A percentile compares a stretch with the other conserved stretches of the same genome.
phyloP scores from a whole-genome alignment of 1,284 basidiomycete species.

The Ustilago esculenta region DNA sequence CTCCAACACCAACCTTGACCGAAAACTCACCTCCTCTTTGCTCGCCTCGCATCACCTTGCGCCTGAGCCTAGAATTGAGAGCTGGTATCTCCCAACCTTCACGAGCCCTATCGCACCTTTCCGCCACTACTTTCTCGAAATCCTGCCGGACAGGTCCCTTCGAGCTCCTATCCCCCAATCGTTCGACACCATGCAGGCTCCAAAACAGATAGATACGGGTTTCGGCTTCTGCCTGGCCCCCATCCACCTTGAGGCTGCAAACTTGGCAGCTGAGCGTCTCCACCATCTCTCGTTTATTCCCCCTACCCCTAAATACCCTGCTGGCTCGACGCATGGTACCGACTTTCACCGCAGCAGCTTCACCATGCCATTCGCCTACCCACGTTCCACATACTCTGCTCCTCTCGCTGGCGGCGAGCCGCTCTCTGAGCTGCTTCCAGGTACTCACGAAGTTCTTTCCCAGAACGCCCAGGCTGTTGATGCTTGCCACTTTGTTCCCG shows the following conservation, averaged over 20 bases:
- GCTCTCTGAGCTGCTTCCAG: slow-evolving; percentile 38
- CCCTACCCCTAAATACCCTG: slow-evolving; percentile 32
- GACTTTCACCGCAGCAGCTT: slow-evolving; percentile 34
- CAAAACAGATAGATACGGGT: slow-evolving; percentile 44
- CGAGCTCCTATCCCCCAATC: neutral
- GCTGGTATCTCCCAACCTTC: slow-evolving; percentile 25
- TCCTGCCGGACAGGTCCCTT: slow-evolving; percentile 32
- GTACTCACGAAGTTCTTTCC: slow-evolving; percentile 42
- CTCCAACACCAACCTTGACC: slow-evolving; percentile 6
- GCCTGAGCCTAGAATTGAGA: slow-evolving; percentile 21
- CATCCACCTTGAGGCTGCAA: slow-evolving; percentile 42
- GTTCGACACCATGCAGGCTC: slow-evolving; percentile 27
- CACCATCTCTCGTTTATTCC: slow-evolving; percentile 38
- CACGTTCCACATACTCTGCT: slow-evolving; percentile 41
- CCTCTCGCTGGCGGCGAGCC: slow-evolving; percentile 39
- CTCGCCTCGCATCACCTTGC: slow-evolving; percentile 13
- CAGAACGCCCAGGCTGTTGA: slow-evolving; percentile 42
- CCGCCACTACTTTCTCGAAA: neutral
- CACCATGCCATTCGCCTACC: slow-evolving; percentile 42
- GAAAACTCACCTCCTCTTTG: slow-evolving; percentile 2
- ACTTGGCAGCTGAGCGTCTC: slow-evolving; percentile 35
- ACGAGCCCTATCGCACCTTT: neutral
- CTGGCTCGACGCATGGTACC: slow-evolving; percentile 26
- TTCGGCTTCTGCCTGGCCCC: slow-evolving; percentile 43
- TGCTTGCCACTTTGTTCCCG: slow-evolving; percentile 40